These are phyloP conservation scores for Rhodotorula kratochvilovae DNA, from an alignment of 768 basidiomycete genomes.

Conservation along the genomic window DNA sequence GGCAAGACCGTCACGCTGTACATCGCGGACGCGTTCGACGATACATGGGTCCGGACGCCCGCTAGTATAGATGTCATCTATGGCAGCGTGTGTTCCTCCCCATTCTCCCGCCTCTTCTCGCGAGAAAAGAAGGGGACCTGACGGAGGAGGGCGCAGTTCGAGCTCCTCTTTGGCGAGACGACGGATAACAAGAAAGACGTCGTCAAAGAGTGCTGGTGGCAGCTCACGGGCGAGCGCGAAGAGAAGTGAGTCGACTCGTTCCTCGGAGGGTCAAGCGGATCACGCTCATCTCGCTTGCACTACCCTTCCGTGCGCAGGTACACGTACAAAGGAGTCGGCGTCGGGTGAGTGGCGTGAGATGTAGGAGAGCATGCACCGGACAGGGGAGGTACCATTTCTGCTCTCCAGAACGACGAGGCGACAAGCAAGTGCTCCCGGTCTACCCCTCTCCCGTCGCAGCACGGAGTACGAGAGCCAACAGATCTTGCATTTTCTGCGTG, in stretches of 20 bases:
- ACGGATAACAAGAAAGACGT: conserved; percentile 30
- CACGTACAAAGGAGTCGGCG: conserved; percentile 9
- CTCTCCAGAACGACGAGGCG: too few relatives aligned
- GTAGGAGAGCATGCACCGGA: too few relatives aligned
- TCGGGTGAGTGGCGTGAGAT: too few relatives aligned
- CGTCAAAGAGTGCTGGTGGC: conserved; percentile 30
- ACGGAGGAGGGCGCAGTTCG: neutral
- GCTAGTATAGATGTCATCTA: conserved; percentile 24
- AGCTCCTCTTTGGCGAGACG: conserved; percentile 1
- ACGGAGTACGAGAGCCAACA: too few relatives aligned
- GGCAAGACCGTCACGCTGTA: conserved; percentile 10
- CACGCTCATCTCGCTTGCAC: neutral
- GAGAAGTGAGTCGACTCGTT: neutral
- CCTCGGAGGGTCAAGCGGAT: too few relatives aligned
- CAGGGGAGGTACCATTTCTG: too few relatives aligned
- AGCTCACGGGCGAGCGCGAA: conserved; percentile 35
- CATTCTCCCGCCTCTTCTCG: neutral
- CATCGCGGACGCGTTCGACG: conserved; percentile 40
- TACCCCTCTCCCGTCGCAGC: too few relatives aligned
- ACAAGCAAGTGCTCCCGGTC: too few relatives aligned
- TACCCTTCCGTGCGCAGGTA: neutral
- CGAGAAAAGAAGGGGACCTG: too few relatives aligned
- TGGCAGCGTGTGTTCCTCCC: neutral
- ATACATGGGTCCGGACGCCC: conserved; percentile 25
- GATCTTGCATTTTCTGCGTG: too few relatives aligned